Evolutionary conservation across 768 basidiomycete species (phyloP).

Genomic region (Nidularia sp.): DNA sequence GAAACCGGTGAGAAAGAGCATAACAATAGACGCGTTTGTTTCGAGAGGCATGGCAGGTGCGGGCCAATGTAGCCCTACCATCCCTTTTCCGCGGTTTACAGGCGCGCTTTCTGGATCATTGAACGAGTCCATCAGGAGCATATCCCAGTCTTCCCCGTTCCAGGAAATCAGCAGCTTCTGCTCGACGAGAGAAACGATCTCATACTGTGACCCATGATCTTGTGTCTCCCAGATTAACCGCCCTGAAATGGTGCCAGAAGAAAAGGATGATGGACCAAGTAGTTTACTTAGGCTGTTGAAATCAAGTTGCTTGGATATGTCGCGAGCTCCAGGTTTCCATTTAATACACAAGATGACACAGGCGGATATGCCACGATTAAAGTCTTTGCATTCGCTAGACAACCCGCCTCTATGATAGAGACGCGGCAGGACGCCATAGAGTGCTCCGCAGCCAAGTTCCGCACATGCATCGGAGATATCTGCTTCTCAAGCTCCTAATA

Average conservation of each 20-base stretch:
- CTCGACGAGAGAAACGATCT: not conserved
- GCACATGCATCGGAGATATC: not conserved
- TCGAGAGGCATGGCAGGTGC: not conserved
- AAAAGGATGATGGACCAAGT: not conserved
- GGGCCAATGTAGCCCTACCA: not conserved
- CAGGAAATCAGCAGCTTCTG: not conserved
- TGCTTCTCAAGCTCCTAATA: not conserved
- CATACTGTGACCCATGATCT: not conserved
- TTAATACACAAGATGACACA: not conserved
- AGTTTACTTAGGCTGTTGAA: not conserved
- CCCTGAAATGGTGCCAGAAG: not conserved
- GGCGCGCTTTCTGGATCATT: not conserved
- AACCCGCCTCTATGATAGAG: not conserved
- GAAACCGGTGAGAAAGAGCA: not conserved
- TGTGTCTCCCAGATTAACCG: not conserved
- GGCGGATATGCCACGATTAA: not conserved
- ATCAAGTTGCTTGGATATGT: not conserved
- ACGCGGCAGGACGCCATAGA: not conserved
- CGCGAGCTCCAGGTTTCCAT: not conserved
- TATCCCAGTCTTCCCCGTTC: not conserved
- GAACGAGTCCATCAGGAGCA: not conserved
- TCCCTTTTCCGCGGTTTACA: not conserved
- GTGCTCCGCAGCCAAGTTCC: not conserved
- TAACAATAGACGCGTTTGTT: not conserved
- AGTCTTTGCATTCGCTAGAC: not conserved